Evolutionary conservation across 192 early-diverging fungal species (phyloP).

Genomic region (Podila clonocystis): DNA sequence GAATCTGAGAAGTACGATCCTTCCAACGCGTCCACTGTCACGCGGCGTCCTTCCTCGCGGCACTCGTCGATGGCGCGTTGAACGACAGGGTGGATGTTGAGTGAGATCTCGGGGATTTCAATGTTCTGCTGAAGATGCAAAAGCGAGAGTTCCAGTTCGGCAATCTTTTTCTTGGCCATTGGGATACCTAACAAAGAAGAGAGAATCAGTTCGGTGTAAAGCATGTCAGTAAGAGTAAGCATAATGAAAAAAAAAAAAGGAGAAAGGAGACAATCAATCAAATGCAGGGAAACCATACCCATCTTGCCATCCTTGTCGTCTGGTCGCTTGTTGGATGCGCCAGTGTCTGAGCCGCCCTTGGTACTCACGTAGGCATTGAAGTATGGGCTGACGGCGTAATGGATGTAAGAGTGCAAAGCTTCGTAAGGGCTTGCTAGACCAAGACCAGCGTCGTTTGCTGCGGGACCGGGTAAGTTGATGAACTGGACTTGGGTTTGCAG

Average conservation of each 20-base stretch:
- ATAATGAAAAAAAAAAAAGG: background rate
- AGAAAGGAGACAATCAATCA: background rate
- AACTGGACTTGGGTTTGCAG: slow-evolving; percentile 87
- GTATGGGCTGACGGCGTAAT: slow-evolving; percentile 93
- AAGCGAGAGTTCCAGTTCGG: slow-evolving; percentile 95
- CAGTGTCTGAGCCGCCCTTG: slow-evolving; percentile 65
- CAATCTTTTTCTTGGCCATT: slow-evolving; percentile 98
- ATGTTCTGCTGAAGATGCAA: slow-evolving; percentile 97
- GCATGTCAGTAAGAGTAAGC: too few relatives aligned
- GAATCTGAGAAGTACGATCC: slow-evolving; percentile 80
- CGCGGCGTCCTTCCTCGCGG: slow-evolving; percentile 68
- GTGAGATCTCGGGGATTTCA: slow-evolving; percentile 92
- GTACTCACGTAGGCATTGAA: slow-evolving; percentile 93
- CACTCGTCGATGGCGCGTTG: slow-evolving; percentile 74
- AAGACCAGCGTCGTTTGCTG: slow-evolving; percentile 57
- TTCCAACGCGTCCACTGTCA: slow-evolving; percentile 81
- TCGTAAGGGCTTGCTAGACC: slow-evolving; percentile 78
- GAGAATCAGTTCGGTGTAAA: background rate
- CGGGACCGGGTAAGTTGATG: slow-evolving; percentile 88
- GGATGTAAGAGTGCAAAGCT: slow-evolving; percentile 89
- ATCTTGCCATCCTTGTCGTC: slow-evolving; percentile 80
- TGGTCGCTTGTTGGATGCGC: slow-evolving; percentile 42
- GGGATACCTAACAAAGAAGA: slow-evolving; percentile 72
- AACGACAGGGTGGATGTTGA: slow-evolving; percentile 90
- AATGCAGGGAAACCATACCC: slow-evolving; percentile 53